Evolutionary conservation across 176 grass and related monocot species (phyloP).

Genomic region (Leersia perrieri): DNA sequence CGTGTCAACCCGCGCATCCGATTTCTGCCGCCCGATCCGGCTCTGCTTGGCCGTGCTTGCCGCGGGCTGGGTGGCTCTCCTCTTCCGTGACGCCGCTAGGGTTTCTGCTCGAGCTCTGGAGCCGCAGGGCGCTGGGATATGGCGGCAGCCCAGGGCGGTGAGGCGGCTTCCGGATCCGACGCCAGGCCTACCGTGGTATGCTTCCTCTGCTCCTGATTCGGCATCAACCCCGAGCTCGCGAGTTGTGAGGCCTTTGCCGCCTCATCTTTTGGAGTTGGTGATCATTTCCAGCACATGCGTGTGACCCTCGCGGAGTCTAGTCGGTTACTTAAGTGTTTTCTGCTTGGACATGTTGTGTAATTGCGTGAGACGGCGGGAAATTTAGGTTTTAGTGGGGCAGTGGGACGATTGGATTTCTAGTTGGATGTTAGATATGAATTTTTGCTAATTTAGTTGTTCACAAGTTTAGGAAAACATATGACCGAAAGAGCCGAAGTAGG

Average conservation of each 20-base stretch:
- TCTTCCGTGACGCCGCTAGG: neutral
- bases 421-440: neutral
- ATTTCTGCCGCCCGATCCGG: neutral
- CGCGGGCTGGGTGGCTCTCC: neutral
- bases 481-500: neutral
- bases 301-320: neutral
- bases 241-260: neutral
- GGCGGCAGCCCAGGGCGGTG: constrained; percentile 53
- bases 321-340: neutral
- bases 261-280: neutral
- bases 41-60: neutral
- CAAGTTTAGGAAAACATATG: neutral
- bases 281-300: neutral
- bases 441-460: neutral
- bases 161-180: constrained; percentile 37
- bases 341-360: neutral
- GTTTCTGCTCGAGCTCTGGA: constrained; percentile 22
- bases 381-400: neutral
- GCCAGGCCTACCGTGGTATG: constrained; percentile 44
- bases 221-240: neutral
- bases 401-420: neutral
- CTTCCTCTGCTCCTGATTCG: neutral
- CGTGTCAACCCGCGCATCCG: neutral
- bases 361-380: neutral
- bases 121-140: constrained; percentile 13